These are phyloP conservation scores for Vigna reflexopilosa DNA, from an alignment of 306 rosid species.

Conservation along the genomic window DNA sequence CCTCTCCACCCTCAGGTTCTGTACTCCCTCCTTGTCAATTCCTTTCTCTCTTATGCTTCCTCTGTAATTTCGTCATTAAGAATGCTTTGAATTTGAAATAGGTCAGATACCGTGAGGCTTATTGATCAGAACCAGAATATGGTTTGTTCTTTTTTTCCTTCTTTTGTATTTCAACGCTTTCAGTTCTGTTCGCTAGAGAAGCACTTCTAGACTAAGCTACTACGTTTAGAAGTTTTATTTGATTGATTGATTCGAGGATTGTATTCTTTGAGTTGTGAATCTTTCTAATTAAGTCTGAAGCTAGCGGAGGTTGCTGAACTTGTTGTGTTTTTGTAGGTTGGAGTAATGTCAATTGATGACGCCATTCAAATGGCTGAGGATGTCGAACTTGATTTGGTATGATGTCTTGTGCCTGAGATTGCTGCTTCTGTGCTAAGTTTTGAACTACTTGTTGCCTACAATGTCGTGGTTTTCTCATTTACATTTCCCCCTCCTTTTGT, in stretches of 20 bases:
- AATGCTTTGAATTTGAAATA: constrained; percentile 50
- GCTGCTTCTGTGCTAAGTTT: not conserved
- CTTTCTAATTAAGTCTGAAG: not conserved
- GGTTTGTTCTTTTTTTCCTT: constrained; percentile 60
- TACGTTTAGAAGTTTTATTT: not conserved
- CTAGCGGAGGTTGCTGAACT: constrained; percentile 33
- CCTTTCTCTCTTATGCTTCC: not conserved
- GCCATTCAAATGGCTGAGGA: constrained; percentile 82
- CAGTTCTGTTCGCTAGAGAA: not conserved
- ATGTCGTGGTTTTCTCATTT: not conserved
- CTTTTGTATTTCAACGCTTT: not conserved
- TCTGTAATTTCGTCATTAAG: not conserved
- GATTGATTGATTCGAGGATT: not conserved
- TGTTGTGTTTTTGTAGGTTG: constrained; percentile 63
- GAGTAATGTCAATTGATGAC: constrained; percentile 70
- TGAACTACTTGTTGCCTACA: not conserved
- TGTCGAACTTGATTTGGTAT: constrained; percentile 87
- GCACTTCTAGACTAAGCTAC: not conserved
- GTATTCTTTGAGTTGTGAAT: not conserved
- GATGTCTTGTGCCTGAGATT: constrained; percentile 3
- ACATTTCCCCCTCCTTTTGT: not conserved
- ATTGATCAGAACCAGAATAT: constrained; percentile 87
- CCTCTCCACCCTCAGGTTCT: constrained; percentile 66
- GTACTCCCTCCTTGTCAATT: not conserved
- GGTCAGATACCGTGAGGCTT: constrained; percentile 88